Evolutionary conservation across 768 basidiomycete species (phyloP).

Genomic region (Phanerochaete carnosa): DNA sequence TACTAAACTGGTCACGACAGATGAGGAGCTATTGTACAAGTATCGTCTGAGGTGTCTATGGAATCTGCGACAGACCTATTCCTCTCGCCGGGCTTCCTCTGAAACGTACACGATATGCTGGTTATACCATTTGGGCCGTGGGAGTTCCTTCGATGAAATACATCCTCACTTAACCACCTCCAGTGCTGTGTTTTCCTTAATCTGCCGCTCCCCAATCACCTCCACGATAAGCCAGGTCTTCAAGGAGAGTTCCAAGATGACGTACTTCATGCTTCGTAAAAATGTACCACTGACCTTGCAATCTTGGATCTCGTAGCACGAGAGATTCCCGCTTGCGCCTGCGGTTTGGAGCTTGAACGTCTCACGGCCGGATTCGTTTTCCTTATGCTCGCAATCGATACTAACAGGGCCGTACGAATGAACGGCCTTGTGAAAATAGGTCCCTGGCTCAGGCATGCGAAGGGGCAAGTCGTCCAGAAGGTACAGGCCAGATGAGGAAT

Average conservation of each 20-base stretch:
- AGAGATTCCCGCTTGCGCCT: not conserved
- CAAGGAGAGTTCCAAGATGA: not conserved
- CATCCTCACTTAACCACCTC: not conserved
- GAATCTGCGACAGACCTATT: no score
- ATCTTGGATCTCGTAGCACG: not conserved
- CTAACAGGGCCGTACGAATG: not conserved
- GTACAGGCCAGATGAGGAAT: not conserved
- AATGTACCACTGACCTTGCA: not conserved
- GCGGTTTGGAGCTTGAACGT: not conserved
- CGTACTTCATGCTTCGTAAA: not conserved
- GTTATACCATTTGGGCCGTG: no score
- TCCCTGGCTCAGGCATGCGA: not conserved
- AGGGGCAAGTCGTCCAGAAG: not conserved
- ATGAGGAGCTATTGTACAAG: no score
- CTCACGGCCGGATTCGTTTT: not conserved
- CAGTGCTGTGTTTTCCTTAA: not conserved
- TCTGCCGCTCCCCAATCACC: not conserved
- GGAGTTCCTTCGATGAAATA: no score
- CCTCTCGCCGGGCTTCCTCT: no score
- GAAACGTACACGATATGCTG: no score
- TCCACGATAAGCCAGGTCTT: not conserved
- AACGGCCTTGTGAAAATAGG: not conserved
- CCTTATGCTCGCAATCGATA: not conserved
- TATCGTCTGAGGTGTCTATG: no score
- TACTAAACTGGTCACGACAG: no score